Evolutionary conservation across 2,329 filamentous ascomycete genomes (phyloP).

Genomic region (Cladosporium sp.): DNA sequence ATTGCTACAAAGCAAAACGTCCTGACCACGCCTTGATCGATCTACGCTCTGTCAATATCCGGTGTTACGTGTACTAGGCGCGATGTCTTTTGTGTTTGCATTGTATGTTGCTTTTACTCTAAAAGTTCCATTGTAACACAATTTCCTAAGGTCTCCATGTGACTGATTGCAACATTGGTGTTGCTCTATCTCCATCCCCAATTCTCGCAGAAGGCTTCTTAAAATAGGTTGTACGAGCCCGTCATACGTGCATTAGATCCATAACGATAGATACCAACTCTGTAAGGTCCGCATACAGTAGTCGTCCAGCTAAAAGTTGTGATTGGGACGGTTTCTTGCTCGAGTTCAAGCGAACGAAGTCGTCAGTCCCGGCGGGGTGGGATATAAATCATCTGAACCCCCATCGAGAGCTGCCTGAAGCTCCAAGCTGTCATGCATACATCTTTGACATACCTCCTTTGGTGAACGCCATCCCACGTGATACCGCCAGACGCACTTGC

Average conservation of each 20-base stretch:
- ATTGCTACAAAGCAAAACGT: not conserved
- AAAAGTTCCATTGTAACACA: not conserved
- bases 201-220: not conserved
- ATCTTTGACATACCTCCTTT: not conserved
- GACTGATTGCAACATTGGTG: not conserved
- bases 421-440: not conserved
- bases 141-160: not conserved
- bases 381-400: not conserved
- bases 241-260: not conserved
- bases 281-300: too few relatives aligned
- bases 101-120: not conserved
- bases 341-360: not conserved
- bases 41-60: not conserved
- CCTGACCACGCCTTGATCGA: not conserved
- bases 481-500: too few relatives aligned
- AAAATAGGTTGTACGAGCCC: not conserved
- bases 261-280: not conserved
- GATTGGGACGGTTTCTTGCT: not conserved
- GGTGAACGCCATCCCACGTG: too few relatives aligned
- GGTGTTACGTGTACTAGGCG: not conserved
- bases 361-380: not conserved
- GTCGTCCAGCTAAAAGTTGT: not conserved
- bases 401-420: not conserved
- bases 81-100: not conserved
- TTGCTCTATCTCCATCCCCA: not conserved